These are phyloP conservation scores for Curvularia hawaiiensis DNA, from an alignment of 2,329 filamentous ascomycete species.

Conservation along the genomic window DNA sequence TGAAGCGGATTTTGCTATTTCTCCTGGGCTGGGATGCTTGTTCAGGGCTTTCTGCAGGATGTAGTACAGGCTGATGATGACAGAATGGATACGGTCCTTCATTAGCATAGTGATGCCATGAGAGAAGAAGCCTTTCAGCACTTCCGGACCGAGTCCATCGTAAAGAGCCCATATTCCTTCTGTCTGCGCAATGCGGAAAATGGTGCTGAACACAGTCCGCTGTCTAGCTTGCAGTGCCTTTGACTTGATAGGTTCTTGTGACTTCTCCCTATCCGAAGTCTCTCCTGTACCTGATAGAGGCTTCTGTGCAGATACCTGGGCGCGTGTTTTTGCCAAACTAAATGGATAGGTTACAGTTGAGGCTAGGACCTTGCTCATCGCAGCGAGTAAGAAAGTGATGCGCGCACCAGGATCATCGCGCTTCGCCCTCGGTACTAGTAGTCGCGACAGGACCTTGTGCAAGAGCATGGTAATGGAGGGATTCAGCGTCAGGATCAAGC, in stretches of 20 bases:
- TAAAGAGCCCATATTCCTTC: constrained; percentile 76
- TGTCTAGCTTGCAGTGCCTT: constrained; percentile 36
- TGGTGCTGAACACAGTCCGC: constrained; percentile 66
- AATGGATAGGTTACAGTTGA: constrained; percentile 83
- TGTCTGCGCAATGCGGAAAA: constrained; percentile 60
- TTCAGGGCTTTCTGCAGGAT: constrained; percentile 58
- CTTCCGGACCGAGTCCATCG: constrained; percentile 74
- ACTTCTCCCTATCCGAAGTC: constrained; percentile 35
- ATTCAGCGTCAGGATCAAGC: constrained; percentile 79
- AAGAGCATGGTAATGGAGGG: constrained; percentile 86
- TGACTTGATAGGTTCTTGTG: constrained; percentile 27
- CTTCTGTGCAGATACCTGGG: constrained; percentile 64
- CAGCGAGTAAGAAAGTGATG: constrained; percentile 70
- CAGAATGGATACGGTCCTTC: constrained; percentile 76
- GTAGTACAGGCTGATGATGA: constrained; percentile 76
- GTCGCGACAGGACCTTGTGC: constrained; percentile 71
- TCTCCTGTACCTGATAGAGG: constrained; percentile 35
- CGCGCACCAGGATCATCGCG: constrained; percentile 59
- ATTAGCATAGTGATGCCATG: constrained; percentile 88
- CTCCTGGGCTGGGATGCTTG: constrained; percentile 48
- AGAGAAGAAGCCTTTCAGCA: constrained; percentile 82
- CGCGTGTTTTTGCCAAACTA: constrained; percentile 79
- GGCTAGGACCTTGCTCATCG: constrained; percentile 77
- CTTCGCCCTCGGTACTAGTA: constrained; percentile 60
- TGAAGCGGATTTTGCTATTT: constrained; percentile 43